A percentile compares a stretch with the other conserved stretches of the same genome.
Evolutionary conservation across 148 eudicot species (phyloP).

Genomic region (Vaccinium myrtillus): DNA sequence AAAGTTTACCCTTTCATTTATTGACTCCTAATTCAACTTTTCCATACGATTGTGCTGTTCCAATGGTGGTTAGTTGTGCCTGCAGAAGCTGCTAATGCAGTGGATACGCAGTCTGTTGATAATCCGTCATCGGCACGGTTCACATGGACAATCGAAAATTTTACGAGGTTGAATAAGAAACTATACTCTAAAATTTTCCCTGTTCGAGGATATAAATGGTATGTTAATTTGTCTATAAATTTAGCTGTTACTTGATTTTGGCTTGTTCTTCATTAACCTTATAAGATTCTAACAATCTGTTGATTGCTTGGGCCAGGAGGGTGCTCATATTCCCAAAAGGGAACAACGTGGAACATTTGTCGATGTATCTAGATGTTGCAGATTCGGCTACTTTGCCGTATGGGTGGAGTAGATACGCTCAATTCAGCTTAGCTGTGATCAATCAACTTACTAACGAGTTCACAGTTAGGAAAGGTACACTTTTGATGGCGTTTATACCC

Average conservation of each 20-base stretch:
- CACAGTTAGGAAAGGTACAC: constrained; percentile 69
- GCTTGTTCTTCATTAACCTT: neutral
- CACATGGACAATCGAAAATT: constrained; percentile 33
- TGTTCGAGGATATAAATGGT: constrained; percentile 35
- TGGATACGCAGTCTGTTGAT: constrained; percentile 21
- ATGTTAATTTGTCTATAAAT: constrained; percentile 6
- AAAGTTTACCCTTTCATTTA: neutral
- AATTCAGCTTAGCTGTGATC: constrained; percentile 78
- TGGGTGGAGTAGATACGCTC: constrained; percentile 96
- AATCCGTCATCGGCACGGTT: constrained; percentile 26
- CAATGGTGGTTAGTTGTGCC: constrained; percentile 12
- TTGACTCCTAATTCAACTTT: neutral
- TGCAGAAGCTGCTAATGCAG: constrained; percentile 20
- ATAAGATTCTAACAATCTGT: neutral
- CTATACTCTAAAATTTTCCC: constrained; percentile 26
- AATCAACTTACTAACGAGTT: constrained; percentile 65
- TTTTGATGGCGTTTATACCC: neutral
- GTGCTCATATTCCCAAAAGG: constrained; percentile 90
- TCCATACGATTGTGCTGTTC: neutral
- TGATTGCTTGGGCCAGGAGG: constrained; percentile 56
- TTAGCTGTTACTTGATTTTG: neutral
- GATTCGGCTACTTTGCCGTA: constrained; percentile 73
- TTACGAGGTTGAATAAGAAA: constrained; percentile 32
- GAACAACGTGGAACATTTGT: constrained; percentile 80
- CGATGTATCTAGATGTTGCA: constrained; percentile 96